Evolutionary conservation across 495 filamentous ascomycete genomes (phyloP), one percentile per base, ranked within the genome.

Genomic region (Lasiosphaeria hispida): DNA sequence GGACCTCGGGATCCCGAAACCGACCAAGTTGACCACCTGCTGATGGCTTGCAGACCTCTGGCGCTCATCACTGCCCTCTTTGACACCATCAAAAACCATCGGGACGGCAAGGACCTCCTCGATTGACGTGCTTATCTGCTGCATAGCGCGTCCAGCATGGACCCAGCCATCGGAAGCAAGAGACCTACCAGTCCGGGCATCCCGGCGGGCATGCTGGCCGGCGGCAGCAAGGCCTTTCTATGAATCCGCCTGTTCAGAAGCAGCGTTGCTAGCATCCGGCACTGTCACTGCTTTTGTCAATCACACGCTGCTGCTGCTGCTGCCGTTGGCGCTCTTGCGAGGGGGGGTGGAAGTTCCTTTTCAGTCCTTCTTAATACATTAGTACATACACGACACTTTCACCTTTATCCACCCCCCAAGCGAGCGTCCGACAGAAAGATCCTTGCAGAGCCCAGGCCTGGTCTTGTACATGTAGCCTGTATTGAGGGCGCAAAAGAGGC

Each of bases 61-160:
- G 43, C 47, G 38, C 34, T 70, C 1, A 36, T 45, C 45, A 70
- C 59, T 7, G 65, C 65, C 7, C 42, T 66, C 7, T 64, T 58
- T 15, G 68, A 70, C 50, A 57, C 57, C n/a, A 43, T 68, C 23
- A 70, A 70, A 33, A 70, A 66, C 54, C 54, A 68, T 36, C 53
- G 61, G 8, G 68, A 70, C 43, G 68, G 68, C 35, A 45, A 59
- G 48, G 65, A 68, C 37, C 58, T 70, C 9, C 59, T 70, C 9
- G 68, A 70, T 33, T 70, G 51, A 57, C 23, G 23, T 30, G 23
- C 23, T 30, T 30, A 30, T 30, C 23, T 30, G 23, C 23, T 30
- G 23, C 23, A 30, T 30, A 30, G 1, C 0, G n/a, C 13, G 7
- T 19, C 13, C 4, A 38, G 9, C 34, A 40, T 19, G 34, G 15